These are phyloP conservation scores for Lentinus polychrous DNA, from an alignment of 1,284 basidiomycete species.

Conservation along the genomic window DNA sequence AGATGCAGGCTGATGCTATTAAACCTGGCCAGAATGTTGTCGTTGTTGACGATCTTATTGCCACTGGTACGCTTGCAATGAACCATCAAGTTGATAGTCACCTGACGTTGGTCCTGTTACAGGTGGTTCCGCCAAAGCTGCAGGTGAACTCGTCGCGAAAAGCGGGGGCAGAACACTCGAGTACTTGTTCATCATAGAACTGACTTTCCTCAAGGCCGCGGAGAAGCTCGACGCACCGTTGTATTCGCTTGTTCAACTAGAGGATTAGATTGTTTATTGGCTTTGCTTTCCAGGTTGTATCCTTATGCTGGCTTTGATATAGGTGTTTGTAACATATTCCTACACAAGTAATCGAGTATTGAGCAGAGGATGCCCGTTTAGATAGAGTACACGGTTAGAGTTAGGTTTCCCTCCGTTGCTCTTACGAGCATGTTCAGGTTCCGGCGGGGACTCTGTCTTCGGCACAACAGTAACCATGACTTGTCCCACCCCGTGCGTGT, in stretches of 20 bases:
- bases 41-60: conserved; percentile 94
- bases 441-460: conserved; percentile 19
- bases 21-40: conserved; percentile 79
- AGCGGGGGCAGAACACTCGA: conserved; percentile 82
- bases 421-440: conserved; percentile 17
- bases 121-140: conserved; percentile 94
- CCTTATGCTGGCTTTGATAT: conserved; percentile 2
- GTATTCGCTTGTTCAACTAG: conserved; percentile 78
- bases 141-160: conserved; percentile 84
- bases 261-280: conserved; percentile 59
- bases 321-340: conserved; percentile 11
- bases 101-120: background rate
- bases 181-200: conserved; percentile 92
- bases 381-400: conserved; percentile 50
- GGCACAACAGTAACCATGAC: conserved; percentile 47
- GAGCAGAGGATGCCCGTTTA: conserved; percentile 69
- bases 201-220: conserved; percentile 77
- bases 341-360: conserved; percentile 69
- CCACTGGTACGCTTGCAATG: conserved; percentile 61
- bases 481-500: conserved; percentile 38
- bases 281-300: background rate
- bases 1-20: conserved; percentile 91
- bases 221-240: conserved; percentile 80
- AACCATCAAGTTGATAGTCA: background rate
- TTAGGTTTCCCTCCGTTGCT: conserved; percentile 19